These are phyloP conservation scores for Termitomyces sp. DNA, from an alignment of 768 basidiomycete species.

Conservation along the genomic window DNA sequence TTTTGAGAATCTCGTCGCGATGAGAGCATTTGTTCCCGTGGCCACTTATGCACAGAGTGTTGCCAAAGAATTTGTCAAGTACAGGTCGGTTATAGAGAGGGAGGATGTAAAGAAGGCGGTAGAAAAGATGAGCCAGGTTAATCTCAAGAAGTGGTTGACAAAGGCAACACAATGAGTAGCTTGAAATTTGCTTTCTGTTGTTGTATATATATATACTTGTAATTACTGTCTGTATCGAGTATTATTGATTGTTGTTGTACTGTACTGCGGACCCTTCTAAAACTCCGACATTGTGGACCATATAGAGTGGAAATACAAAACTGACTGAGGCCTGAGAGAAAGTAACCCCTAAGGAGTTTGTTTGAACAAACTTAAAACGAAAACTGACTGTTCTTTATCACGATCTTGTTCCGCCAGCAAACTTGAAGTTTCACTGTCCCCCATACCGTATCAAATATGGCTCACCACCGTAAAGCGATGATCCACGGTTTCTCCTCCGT, in stretches of 20 bases:
- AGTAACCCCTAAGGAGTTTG: neutral
- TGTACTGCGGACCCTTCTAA: neutral
- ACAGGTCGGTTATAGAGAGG: constrained; percentile 60
- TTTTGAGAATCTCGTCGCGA: constrained; percentile 62
- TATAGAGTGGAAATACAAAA: constrained; percentile 5
- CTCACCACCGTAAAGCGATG: neutral
- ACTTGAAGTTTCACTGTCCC: constrained; percentile 5
- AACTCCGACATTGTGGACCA: neutral
- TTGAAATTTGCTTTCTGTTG: neutral
- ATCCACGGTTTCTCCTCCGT: constrained; percentile 8
- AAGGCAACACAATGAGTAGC: constrained; percentile 42
- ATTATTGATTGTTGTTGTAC: neutral
- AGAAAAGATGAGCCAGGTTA: constrained; percentile 60
- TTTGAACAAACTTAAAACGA: neutral
- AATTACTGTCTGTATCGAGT: neutral
- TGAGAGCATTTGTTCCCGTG: constrained; percentile 50
- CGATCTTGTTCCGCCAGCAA: neutral
- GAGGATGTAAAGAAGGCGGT: constrained; percentile 64
- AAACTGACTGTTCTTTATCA: neutral
- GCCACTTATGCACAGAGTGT: constrained; percentile 42
- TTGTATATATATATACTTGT: neutral
- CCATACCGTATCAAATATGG: constrained; percentile 15
- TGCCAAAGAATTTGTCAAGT: constrained; percentile 68
- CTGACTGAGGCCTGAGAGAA: constrained; percentile 1
- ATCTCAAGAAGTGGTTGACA: constrained; percentile 72